These are phyloP conservation scores for Hortiboletus flavorubellus DNA, from an alignment of 768 basidiomycete species.

Conservation along the genomic window DNA sequence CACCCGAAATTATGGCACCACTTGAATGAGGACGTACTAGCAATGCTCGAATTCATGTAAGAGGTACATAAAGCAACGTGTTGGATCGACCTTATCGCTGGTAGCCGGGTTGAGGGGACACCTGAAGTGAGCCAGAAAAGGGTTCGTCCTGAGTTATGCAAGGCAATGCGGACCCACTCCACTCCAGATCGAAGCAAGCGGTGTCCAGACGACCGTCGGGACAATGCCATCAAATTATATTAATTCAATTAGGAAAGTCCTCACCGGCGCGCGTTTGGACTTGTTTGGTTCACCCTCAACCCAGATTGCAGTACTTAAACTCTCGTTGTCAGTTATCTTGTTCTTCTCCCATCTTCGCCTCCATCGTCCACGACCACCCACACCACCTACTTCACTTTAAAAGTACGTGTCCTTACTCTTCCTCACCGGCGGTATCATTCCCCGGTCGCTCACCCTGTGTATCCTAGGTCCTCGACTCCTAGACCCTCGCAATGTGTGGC, in stretches of 20 bases:
- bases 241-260: too few relatives aligned
- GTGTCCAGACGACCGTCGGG: slow-evolving; percentile 13
- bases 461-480: slow-evolving; percentile 2
- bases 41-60: neutral
- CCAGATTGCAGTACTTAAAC: slow-evolving; percentile 33
- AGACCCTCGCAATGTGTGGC: slow-evolving; percentile 69
- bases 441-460: neutral
- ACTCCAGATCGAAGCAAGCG: slow-evolving; percentile 1
- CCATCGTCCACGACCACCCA: slow-evolving; percentile 10
- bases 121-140: neutral
- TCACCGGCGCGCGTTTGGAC: slow-evolving; percentile 20
- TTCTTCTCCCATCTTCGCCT: slow-evolving; percentile 23
- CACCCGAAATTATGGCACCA: neutral
- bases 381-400: neutral
- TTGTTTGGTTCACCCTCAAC: slow-evolving; percentile 33
- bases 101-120: neutral
- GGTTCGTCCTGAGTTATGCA: neutral
- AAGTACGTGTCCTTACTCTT: slow-evolving; percentile 6
- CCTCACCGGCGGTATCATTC: neutral
- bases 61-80: slow-evolving; percentile 9
- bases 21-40: slow-evolving; percentile 1
- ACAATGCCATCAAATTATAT: too few relatives aligned
- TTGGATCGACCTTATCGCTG: neutral
- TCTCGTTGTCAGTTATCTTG: neutral
- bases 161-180: slow-evolving; percentile 13